Evolutionary conservation across 1,284 basidiomycete species (phyloP), one percentile per base, ranked within the genome.

Genomic region (Heimioporus punctisporus): DNA sequence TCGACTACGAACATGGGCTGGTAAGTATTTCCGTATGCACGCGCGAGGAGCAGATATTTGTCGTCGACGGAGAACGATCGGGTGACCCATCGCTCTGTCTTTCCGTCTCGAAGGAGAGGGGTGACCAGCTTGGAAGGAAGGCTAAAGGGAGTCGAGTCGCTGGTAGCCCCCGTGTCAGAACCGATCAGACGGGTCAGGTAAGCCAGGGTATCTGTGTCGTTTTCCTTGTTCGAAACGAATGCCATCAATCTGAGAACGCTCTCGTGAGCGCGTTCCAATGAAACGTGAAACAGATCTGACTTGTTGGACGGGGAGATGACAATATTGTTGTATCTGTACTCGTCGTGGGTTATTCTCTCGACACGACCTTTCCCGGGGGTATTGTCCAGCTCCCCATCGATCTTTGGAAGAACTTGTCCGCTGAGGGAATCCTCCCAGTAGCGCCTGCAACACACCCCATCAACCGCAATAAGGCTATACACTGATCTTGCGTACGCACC

Each of bases 141-240:
- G 25, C 21, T 52, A 49, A 75, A 72, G 4, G 63, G 54, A 19
- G 51, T 54, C 4, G 61, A 60, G 26, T 71, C 55, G 21, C 48
- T 31, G 21, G 55, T 57, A 28, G 69, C 65, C 26, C 64, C 64
- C 1, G 72, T 68, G 24, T 64, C 52, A 19, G 72, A 75, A 47
- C 53, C 63, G 39, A 56, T 46, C 50, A 74, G 59, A 45, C 43
- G 61, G 21, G 71, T 60, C 46, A 68, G 40, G 52, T 74, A 76
- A 23, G 66, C 61, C 15, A 74, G 58, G 17, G 70, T 75, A 55
- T 74, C 74, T 4, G 55, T 63, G 28, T 61, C 56, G 31, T 74
- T 74, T 46, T 70, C 74, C 52, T 73, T 74, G 50, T 73, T 74
- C n/a, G 71, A 76, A 21, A 63, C 56, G 55, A 72, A 76, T 6